Base-by-base conservation (phyloP, 2,329 filamentous ascomycete genomes). In the Phialocephala sp. region DNA sequence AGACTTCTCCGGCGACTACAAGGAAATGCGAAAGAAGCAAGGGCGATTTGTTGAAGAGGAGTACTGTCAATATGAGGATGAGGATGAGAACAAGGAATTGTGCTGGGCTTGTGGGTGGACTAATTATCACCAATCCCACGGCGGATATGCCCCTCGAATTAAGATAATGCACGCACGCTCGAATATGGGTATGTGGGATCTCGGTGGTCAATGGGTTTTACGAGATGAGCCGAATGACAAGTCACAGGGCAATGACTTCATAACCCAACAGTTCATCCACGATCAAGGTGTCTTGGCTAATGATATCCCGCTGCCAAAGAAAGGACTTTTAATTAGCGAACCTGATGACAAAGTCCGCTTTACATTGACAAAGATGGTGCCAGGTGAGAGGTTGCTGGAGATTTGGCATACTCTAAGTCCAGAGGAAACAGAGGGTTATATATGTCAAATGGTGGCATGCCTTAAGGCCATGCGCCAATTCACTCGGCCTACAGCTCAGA, bases 191-290 rank as follows among this genome's bases (percentile, higher is more conserved):
- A 1, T 63, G 18, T 63, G 61, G 61, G 54, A 20, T 47, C 15
- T 65, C 20, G 63, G 63, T 36, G 45, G 58, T 1, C 24, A 43
- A 11, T 65, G 57, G 63, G 8, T 65, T 4, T 32, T 65, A 6
- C 57, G 58, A 15, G 63, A 65, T 20, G 24, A 60, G 18, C 58
- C 63, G n/a, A 65, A 65, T 41, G 58, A 65, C 22, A 32, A 12
- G 45, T 56, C 57, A 8, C 14, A 24, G 8, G 58, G 63, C 14
- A 65, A 52, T 27, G 63, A 65, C 43, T 65, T 41, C 45, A 57
- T 65, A 11, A 61, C 63, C 11, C 58, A 61, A n/a, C 12, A 65
- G 18, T 65, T 60, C 36, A 50, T 65, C 20, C 57, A 58, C 9
- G 45, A 35, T 37, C 63, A 61, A 20, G 58, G 39, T 32, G 8